These are phyloP conservation scores for Silene vulgaris DNA, from an alignment of 179 eudicot species.

Conservation along the genomic window DNA sequence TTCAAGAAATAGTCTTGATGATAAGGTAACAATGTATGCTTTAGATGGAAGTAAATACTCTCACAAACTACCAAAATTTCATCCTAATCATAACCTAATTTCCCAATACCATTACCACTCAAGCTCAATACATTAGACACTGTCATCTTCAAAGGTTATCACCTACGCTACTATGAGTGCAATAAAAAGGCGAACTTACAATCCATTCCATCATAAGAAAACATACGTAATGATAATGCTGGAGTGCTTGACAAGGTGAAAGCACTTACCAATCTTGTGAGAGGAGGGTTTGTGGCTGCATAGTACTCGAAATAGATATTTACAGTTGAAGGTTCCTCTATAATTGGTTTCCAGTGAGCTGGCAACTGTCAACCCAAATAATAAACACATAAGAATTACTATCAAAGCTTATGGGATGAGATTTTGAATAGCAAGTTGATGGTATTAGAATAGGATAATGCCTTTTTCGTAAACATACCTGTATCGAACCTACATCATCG, in stretches of 20 bases:
- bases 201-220: not conserved
- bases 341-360: slow-evolving; percentile 36
- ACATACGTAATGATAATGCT: not conserved
- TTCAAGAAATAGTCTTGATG: not conserved
- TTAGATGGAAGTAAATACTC: not conserved
- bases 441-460: not conserved
- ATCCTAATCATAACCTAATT: not conserved
- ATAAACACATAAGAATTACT: slow-evolving; percentile 8
- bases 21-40: not conserved
- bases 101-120: not conserved
- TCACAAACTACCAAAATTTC: not conserved
- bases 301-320: slow-evolving; percentile 50
- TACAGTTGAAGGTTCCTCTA: slow-evolving; percentile 48
- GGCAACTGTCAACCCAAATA: slow-evolving; percentile 35
- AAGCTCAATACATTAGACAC: not conserved
- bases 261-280: slow-evolving; percentile 42
- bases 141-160: not conserved
- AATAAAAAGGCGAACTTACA: not conserved
- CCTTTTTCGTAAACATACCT: slow-evolving; percentile 24
- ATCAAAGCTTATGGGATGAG: slow-evolving; percentile 9
- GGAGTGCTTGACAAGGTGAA: slow-evolving; percentile 13
- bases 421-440: not conserved
- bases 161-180: not conserved
- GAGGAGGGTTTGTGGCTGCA: slow-evolving; percentile 40
- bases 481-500: slow-evolving; percentile 46